Base-by-base conservation (phyloP, 108 stramenopile genomes). In the Schizochytrium sp. region DNA sequence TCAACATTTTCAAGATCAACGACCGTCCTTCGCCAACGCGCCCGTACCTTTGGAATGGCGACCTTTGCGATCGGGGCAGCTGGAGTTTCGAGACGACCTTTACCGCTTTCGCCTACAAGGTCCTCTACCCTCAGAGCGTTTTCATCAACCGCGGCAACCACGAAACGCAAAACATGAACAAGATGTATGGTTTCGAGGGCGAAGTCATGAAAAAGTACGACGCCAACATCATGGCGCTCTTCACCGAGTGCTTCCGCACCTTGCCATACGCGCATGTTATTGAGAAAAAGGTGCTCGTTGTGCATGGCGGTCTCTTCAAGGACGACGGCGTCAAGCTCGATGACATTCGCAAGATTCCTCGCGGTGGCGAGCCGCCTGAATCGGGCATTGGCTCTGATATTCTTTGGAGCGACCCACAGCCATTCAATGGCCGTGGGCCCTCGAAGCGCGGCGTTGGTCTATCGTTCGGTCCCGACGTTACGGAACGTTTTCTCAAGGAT, bases 91-190 rank as follows among this genome's bases (percentile, higher is more conserved):
- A 99, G 94, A 97, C 97, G 58, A 96, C 98, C 76, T 87, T 97
- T 51, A 96, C 97, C 41, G 96, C 97, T 58, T 91, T 99, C 23
- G 83, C 97, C 34, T 96, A 96, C 91, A 98, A 98, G 91, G 87
- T 98, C 44, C 92, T 94, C 34, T 92, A 93, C 87, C 98, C 98
- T 5, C 90, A 90, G 28, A 94, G 95, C 88, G 96, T 99, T 44
- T 93, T 95, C 90, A 88, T 99, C 88, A 95, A 93, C 23, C 88
- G 99, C 34, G 89, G 99, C 0, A 99, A 99, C 93, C 99, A 99
- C 92, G 99, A 99, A 92, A 98, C 97, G 60, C 97, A 97, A 92
- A 98, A 98, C 90, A 98, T 99, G 98, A 98, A 98, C 92, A 96
- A 97, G 89, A 97, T 98, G 59, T 99, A 99, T 91, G 99, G 99